Base-by-base conservation (phyloP, 257 asterid species). In the Gardenia jasminoides region DNA sequence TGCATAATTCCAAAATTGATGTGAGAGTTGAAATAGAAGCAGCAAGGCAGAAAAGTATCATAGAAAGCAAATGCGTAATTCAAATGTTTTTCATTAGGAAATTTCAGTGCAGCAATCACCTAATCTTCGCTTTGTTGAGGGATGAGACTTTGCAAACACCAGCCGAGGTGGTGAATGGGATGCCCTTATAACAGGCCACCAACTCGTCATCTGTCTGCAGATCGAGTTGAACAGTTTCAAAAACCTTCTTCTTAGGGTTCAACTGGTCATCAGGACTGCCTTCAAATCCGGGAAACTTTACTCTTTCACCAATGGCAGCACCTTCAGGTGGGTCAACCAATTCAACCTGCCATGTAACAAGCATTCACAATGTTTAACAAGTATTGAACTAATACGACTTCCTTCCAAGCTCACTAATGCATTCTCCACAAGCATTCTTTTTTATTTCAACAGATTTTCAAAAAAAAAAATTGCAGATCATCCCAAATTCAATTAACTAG, bases 201-300 rank as follows among this genome's bases (percentile, higher is more conserved):
- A 91, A 79, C 56, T 91, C 94, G 79, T 80, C 86, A 66, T 92
- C 85, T 6, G 96, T 93, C 76, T 82, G 92, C 74, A 95, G 76
- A 86, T 89, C 96, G 48, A 86, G 94, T 84, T 95, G 98, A 72
- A 95, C 83, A 1, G 98, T 90, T 85, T 95, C 99, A 97, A 97
- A 95, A 3, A 95, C 91, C 85, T 95, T 95, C 87, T 93, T 95
- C 91, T 92, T 95, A 0, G 97, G 97, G 88, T 93, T 93, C 80
- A 95, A 86, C 65, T 92, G 83, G 16, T 90, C 92, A 52, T 93
- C 99, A 0, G 98, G 92, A 69, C 41, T 76, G 26, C 97, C 94
- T 52, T 92, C 96, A 20, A 82, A 85, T 2, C 99, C 97, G 0
- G 84, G 89, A 84, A 95, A 84, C 24, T 80, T 87, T 76, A 95